Evolutionary conservation across 306 rosid species (phyloP), one percentile per base, ranked within the genome.

Genomic region (Vigna reflexopilosa): DNA sequence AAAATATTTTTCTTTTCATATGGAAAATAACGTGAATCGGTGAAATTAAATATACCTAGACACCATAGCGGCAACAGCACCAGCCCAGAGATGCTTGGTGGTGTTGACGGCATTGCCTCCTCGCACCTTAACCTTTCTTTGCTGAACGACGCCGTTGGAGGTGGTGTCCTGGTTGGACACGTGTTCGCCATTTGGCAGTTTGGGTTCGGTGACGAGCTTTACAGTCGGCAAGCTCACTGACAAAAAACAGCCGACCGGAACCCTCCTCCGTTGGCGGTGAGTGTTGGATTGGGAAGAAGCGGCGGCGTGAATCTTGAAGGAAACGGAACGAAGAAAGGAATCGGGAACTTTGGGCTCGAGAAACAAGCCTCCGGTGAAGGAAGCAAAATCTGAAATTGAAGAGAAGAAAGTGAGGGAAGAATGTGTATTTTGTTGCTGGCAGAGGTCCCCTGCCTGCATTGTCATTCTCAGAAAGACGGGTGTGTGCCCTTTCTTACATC

Each of bases 61-160:
- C 84, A 95, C 99, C 99, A 95, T 93, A 76, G 99, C 98, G n/a
- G 98, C 97, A 9, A 91, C 77, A 36, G 97, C 98, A 83, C 98
- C 99, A 56, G 99, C 81, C 99, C 98, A 95, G 10, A 95, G 89
- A 84, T 95, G 97, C 65, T 88, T 95, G 57, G 98, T 89, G 70
- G 96, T 85, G 86, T 92, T 95, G 87, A 95, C 78, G 68, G 97
- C 97, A 71, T 70, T 32, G 16, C 90, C 85, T 68, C 83, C 77
- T 51, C 86, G 89, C 15, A 80, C 70, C 82, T 76, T 65, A 77
- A 81, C 79, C 78, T 82, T 89, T 79, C 58, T 80, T 20, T 6
- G 34, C 83, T 22, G 85, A 57, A 81, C 82, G 58, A 56, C 77
- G 12, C 44, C 70, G 15, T 81, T 72, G 13, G 24, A 68, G 26